These are phyloP conservation scores for Lentinula boryana DNA, from an alignment of 768 basidiomycete genomes.

Conservation along the genomic window DNA sequence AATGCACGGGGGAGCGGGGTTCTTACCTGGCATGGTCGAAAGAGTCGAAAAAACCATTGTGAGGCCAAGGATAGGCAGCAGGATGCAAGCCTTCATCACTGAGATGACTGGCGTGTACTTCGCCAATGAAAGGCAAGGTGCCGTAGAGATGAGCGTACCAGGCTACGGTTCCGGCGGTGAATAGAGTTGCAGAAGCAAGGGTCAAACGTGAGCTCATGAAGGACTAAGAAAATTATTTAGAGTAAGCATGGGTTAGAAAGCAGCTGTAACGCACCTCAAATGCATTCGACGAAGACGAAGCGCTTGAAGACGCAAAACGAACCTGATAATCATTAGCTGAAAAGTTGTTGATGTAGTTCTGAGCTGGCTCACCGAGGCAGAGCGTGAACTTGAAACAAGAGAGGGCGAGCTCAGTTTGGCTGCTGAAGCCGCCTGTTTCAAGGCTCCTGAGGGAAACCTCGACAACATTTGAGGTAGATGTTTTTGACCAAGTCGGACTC, in stretches of 20 bases:
- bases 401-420: slow-evolving; percentile 38
- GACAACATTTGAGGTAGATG: slow-evolving; percentile 61
- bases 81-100: slow-evolving; percentile 96
- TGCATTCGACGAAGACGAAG: slow-evolving; percentile 43
- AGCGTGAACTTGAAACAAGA: slow-evolving; percentile 36
- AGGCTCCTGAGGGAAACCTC: slow-evolving; percentile 72
- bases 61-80: slow-evolving; percentile 81
- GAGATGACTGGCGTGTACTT: slow-evolving; percentile 88
- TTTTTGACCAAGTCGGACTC: slow-evolving; percentile 27
- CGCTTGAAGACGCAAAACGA: slow-evolving; percentile 67
- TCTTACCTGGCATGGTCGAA: slow-evolving; percentile 95
- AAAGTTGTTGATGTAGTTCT: slow-evolving; percentile 3
- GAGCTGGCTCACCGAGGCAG: slow-evolving; percentile 23
- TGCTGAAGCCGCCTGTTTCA: slow-evolving; percentile 49
- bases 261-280: slow-evolving; percentile 50
- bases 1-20: slow-evolving; percentile 9
- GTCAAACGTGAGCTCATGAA: slow-evolving; percentile 66
- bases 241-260: neutral
- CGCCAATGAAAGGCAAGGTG: slow-evolving; percentile 79
- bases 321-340: slow-evolving; percentile 35
- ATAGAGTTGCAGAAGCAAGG: slow-evolving; percentile 66
- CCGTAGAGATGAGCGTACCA: slow-evolving; percentile 98
- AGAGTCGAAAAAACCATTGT: slow-evolving; percentile 81
- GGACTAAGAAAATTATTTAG: slow-evolving; percentile 35
- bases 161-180: slow-evolving; percentile 85